phyloP scores from a whole-genome alignment of 805 yeast species.

The Yamadazyma laniorum region DNA sequence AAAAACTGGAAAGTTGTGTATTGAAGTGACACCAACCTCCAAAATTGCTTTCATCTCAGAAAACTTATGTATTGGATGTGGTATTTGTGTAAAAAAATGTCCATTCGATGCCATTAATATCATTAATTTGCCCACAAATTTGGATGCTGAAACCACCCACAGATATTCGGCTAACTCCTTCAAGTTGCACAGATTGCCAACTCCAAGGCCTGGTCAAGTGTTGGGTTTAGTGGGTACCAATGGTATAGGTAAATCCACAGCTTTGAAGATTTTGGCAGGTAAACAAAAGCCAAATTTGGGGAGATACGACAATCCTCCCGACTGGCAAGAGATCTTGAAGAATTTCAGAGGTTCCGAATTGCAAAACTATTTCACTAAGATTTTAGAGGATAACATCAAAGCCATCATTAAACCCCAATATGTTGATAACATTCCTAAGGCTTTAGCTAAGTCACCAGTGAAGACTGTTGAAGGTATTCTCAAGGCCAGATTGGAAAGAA shows the following conservation, averaged over 20 bases:
- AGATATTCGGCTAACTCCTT: slow-evolving; percentile 97
- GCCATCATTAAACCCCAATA: slow-evolving; percentile 99
- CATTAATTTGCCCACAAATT: slow-evolving; percentile 93
- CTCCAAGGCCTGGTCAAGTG: slow-evolving; percentile 99
- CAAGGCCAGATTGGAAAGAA: slow-evolving; percentile 73
- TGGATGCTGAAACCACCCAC: slow-evolving; percentile 90
- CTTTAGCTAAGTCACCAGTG: slow-evolving; percentile 81
- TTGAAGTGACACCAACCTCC: slow-evolving; percentile 86
- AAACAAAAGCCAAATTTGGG: slow-evolving; percentile 97
- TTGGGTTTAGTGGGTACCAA: slow-evolving; percentile 96
- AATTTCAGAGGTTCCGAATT: slow-evolving; percentile 96
- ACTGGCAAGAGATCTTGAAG: slow-evolving; percentile 90
- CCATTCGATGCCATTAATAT: slow-evolving; percentile 97
- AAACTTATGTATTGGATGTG: slow-evolving; percentile 95
- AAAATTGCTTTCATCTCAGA: slow-evolving; percentile 96
- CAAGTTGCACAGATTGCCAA: slow-evolving; percentile 94
- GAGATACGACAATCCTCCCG: slow-evolving; percentile 91
- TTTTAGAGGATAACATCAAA: slow-evolving; percentile 89
- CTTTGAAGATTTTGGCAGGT: slow-evolving; percentile 93
- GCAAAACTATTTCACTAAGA: slow-evolving; percentile 92
- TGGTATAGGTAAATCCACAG: slow-evolving; percentile 99
- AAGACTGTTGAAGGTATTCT: slow-evolving; percentile 83
- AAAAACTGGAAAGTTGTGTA: slow-evolving; percentile 95
- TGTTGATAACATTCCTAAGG: slow-evolving; percentile 96
- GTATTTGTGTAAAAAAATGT: slow-evolving; percentile 98